These are phyloP conservation scores for Oryza brachyantha DNA, from an alignment of 176 grass and related monocot species.

Conservation along the genomic window DNA sequence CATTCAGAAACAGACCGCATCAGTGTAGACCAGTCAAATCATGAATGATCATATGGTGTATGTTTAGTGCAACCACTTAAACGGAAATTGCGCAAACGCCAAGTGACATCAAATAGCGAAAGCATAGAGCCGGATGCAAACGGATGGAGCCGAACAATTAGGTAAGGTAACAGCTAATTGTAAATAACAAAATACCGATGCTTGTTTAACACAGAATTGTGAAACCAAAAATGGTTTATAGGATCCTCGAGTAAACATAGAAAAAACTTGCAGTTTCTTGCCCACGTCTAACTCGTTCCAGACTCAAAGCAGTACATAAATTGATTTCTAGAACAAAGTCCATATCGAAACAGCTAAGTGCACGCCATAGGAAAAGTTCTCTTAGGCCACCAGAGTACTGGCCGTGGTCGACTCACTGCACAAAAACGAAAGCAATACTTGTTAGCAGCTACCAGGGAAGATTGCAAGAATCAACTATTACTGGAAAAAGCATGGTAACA, in stretches of 20 bases:
- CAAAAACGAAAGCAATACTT: not conserved
- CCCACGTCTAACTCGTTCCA: constrained; percentile 34
- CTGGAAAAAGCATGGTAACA: too few species aligned
- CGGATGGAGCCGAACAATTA: not conserved
- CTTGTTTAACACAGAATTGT: constrained; percentile 31
- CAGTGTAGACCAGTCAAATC: too few species aligned
- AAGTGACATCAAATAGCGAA: too few species aligned
- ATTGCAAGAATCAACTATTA: not conserved
- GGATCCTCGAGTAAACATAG: constrained; percentile 40
- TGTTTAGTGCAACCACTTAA: too few species aligned
- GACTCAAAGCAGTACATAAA: constrained; percentile 43
- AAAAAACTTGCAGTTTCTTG: constrained; percentile 42
- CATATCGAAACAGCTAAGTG: not conserved
- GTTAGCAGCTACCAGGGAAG: not conserved
- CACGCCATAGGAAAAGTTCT: constrained; percentile 17
- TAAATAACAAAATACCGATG: constrained; percentile 3
- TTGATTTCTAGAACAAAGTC: constrained; percentile 38
- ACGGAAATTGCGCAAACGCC: too few species aligned
- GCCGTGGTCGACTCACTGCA: constrained; percentile 74
- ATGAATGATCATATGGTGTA: not conserved
- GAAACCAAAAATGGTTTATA: constrained; percentile 46
- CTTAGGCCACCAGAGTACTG: constrained; percentile 80
- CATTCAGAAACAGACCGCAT: too few species aligned
- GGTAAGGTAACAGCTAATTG: not conserved
- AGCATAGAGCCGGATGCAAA: not conserved